Evolutionary conservation across 805 yeast genomes (phyloP).

Genomic region (Saturnispora gosingensis): DNA sequence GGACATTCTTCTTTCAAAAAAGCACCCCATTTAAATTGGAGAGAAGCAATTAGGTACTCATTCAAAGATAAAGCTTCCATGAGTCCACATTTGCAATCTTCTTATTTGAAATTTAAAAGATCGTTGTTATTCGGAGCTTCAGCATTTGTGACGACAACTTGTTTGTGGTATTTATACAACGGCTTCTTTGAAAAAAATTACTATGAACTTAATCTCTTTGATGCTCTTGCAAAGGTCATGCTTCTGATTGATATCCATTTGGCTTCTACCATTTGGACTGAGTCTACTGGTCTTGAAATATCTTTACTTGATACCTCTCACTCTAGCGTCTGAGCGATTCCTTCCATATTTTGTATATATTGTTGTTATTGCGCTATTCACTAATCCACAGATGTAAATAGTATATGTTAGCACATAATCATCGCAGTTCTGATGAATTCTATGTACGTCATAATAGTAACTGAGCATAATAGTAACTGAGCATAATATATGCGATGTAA

Average conservation of each 20-base stretch:
- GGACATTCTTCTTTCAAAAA: conserved; percentile 7
- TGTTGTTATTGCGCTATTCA: neutral
- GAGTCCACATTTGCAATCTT: neutral
- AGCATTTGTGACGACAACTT: neutral
- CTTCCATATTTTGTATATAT: neutral
- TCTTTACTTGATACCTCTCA: conserved; percentile 1
- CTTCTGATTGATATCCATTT: conserved; percentile 8
- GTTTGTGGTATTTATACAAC: neutral
- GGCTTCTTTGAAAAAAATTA: neutral
- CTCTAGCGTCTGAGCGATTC: neutral
- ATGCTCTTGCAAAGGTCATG: conserved; percentile 2
- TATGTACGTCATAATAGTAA: too few species aligned
- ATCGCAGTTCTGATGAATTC: too few species aligned
- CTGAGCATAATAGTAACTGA: too few species aligned
- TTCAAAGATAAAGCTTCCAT: neutral
- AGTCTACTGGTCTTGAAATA: conserved; percentile 7
- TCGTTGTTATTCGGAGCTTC: neutral
- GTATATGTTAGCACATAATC: too few species aligned
- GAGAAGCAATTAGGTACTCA: conserved; percentile 17
- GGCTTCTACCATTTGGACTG: conserved; percentile 7
- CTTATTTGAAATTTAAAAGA: conserved; percentile 3
- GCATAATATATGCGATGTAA: too few species aligned
- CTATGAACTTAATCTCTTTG: neutral
- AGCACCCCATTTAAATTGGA: conserved; percentile 4
- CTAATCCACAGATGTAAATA: neutral